These are phyloP conservation scores for Metroxylon sagu DNA, from an alignment of 176 grass and related monocot genomes.

Conservation along the genomic window DNA sequence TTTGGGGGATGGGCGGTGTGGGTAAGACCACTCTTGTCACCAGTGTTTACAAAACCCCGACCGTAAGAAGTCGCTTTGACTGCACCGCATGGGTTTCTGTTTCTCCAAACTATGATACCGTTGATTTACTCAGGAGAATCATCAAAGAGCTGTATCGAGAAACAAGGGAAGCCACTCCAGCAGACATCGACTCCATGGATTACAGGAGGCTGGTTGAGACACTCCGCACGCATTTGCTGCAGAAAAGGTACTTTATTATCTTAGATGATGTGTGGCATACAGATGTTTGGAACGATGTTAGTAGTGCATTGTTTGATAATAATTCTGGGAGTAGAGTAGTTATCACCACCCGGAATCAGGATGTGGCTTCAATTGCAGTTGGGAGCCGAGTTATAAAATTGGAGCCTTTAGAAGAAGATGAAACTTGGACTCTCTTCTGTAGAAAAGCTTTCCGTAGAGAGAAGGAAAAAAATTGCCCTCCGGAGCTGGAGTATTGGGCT, in stretches of 20 bases:
- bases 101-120: neutral
- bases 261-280: slow-evolving; percentile 68
- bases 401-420: slow-evolving; percentile 19
- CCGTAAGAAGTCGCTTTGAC: neutral
- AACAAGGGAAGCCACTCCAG: neutral
- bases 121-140: neutral
- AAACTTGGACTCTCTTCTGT: slow-evolving; percentile 8
- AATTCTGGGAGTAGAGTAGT: slow-evolving; percentile 21
- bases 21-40: slow-evolving; percentile 22
- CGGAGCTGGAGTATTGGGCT: slow-evolving; percentile 19
- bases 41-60: neutral
- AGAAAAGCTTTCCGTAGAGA: slow-evolving; percentile 1
- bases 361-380: slow-evolving; percentile 38
- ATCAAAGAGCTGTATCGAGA: neutral
- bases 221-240: neutral
- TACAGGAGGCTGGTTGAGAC: neutral
- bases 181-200: slow-evolving; percentile 3
- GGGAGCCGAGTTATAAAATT: neutral
- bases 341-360: slow-evolving; percentile 41
- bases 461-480: slow-evolving; percentile 14
- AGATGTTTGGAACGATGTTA: slow-evolving; percentile 33
- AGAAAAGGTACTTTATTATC: slow-evolving; percentile 50
- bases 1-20: slow-evolving; percentile 19
- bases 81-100: neutral
- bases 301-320: slow-evolving; percentile 31